These are phyloP conservation scores for Brassica hybrid DNA, from an alignment of 441 rosid species.

Conservation along the genomic window DNA sequence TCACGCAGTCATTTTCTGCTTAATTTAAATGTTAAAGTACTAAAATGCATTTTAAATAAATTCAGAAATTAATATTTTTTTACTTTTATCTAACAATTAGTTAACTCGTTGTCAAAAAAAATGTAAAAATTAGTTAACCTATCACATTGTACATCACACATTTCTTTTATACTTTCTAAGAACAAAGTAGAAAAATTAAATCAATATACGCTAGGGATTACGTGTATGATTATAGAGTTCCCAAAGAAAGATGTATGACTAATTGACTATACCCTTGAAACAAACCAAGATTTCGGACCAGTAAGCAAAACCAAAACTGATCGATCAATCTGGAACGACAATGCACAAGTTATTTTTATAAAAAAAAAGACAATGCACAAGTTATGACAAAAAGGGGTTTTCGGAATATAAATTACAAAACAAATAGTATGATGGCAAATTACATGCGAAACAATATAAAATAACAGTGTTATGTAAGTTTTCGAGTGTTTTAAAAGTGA, in stretches of 20 bases:
- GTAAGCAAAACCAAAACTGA: neutral
- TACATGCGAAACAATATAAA: conserved; percentile 32
- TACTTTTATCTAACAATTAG: conserved; percentile 5
- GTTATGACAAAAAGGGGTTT: neutral
- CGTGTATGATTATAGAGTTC: conserved; percentile 7
- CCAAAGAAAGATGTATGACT: neutral
- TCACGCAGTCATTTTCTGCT: conserved; percentile 7
- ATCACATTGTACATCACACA: conserved; percentile 28
- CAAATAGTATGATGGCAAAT: neutral
- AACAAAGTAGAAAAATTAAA: conserved; percentile 10
- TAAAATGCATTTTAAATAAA: neutral
- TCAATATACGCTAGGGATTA: neutral
- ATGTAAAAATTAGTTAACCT: neutral
- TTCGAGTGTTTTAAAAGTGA: conserved; percentile 15
- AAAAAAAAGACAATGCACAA: too few relatives aligned
- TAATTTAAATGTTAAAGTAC: neutral
- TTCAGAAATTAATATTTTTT: neutral
- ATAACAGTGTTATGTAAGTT: conserved; percentile 23
- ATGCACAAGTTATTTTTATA: neutral
- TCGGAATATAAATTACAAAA: neutral
- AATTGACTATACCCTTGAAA: neutral
- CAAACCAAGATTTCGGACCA: neutral
- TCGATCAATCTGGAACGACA: neutral
- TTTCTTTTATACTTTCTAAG: conserved; percentile 17
- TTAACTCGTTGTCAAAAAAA: too few relatives aligned